Percentiles rank a stretch among this genome's conserved stretches.
Conservation (phyloP, 257 asterid species). For the Scutellaria minor region DNA sequence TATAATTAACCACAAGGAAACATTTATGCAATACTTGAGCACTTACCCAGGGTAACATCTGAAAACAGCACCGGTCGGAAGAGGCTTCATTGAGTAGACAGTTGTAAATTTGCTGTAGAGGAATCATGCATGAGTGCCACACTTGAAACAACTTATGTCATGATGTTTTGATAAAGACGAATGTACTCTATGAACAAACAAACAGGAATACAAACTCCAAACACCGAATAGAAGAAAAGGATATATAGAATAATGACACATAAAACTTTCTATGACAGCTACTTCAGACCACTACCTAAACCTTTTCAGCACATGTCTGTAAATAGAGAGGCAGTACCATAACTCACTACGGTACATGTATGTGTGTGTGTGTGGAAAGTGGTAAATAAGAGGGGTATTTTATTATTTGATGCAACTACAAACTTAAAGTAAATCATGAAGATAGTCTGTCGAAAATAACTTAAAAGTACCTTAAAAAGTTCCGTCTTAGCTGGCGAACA, state of each 20-base stretch:
- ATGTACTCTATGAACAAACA: background rate
- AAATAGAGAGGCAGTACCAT: background rate
- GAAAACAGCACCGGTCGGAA: slow-evolving; percentile 83
- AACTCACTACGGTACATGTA: background rate
- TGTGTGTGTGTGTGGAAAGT: background rate
- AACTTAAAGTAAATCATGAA: background rate
- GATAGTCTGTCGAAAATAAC: background rate
- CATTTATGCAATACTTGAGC: slow-evolving; percentile 18
- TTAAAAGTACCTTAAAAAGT: slow-evolving; percentile 68
- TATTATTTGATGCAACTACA: background rate
- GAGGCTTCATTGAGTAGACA: slow-evolving; percentile 94
- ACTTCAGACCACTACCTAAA: slow-evolving; percentile 12
- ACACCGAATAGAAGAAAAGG: background rate
- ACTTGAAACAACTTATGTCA: slow-evolving; percentile 5
- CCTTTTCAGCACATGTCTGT: background rate
- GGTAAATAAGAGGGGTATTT: no score
- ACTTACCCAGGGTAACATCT: slow-evolving; percentile 95
- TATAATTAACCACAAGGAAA: background rate
- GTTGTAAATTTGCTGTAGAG: slow-evolving; percentile 68
- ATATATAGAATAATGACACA: no score
- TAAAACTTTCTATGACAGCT: background rate
- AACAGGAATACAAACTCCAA: background rate
- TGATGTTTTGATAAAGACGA: background rate
- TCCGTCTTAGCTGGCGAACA: slow-evolving; percentile 73
- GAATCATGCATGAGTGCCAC: slow-evolving; percentile 28